Percentiles rank a stretch among this genome's conserved stretches.
phyloP scores from a whole-genome alignment of 352 stramenopile genomes.

The Pseudoperonospora humuli region DNA sequence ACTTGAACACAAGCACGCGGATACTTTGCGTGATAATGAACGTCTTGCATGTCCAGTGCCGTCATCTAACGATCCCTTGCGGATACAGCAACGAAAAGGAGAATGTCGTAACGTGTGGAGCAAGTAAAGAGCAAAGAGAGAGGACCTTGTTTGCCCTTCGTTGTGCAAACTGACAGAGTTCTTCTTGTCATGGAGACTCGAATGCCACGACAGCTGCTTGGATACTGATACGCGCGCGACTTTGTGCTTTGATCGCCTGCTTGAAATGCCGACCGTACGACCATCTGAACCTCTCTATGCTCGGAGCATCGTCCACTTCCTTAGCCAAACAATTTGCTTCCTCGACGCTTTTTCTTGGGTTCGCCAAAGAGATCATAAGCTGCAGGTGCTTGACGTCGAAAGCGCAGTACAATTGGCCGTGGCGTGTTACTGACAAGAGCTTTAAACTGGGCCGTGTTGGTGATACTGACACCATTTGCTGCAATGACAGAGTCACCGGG shows the following conservation, averaged over 20 bases:
- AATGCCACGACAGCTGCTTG: too few relatives aligned
- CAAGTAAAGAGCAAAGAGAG: too few relatives aligned
- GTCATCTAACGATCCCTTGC: slow-evolving; percentile 12
- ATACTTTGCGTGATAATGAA: slow-evolving; percentile 13
- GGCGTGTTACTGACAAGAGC: slow-evolving; percentile 47
- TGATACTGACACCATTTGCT: slow-evolving; percentile 57
- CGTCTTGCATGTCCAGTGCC: slow-evolving; percentile 12
- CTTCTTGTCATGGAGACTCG: too few relatives aligned
- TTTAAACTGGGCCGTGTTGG: slow-evolving; percentile 67
- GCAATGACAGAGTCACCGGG: slow-evolving; percentile 62
- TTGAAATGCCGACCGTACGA: too few relatives aligned
- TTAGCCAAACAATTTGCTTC: slow-evolving; percentile 24
- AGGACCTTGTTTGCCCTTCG: too few relatives aligned
- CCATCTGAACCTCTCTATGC: too few relatives aligned
- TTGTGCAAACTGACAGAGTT: too few relatives aligned
- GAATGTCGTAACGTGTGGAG: too few relatives aligned
- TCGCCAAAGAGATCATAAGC: slow-evolving; percentile 74
- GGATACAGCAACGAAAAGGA: background rate
- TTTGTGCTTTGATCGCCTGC: too few relatives aligned
- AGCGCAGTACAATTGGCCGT: slow-evolving; percentile 64
- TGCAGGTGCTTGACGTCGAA: slow-evolving; percentile 36
- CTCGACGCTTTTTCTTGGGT: slow-evolving; percentile 5
- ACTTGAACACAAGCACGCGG: background rate
- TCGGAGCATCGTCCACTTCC: too few relatives aligned
- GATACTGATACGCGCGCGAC: too few relatives aligned